Conservation (phyloP, 306 rosid genomes). For the Cucumis melo region DNA sequence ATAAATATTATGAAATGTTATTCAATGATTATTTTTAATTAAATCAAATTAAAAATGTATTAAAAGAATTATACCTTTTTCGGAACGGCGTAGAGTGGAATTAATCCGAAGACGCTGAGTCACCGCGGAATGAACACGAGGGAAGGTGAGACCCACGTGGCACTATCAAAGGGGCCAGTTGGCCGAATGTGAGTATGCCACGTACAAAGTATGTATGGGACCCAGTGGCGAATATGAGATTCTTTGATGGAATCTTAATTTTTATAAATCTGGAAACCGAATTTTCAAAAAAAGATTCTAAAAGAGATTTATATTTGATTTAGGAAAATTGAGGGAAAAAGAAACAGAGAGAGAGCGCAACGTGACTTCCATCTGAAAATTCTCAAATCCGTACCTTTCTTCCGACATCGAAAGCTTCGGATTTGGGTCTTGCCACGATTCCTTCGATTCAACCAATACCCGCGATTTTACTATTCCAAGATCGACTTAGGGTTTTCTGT, state of each 20-base stretch:
- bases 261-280: not conserved
- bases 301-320: not conserved
- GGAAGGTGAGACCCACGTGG: not conserved
- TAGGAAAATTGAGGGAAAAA: not conserved
- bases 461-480: slow-evolving; percentile 2
- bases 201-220: not conserved
- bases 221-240: not conserved
- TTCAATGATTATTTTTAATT: not conserved
- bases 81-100: not conserved
- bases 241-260: not conserved
- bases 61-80: not conserved
- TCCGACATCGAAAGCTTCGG: slow-evolving; percentile 13
- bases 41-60: not conserved
- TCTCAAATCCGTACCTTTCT: slow-evolving; percentile 2
- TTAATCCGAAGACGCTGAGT: not conserved
- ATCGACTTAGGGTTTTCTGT: slow-evolving; percentile 47
- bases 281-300: not conserved
- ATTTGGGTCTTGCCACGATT: slow-evolving; percentile 14
- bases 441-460: not conserved
- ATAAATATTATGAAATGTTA: too few species aligned
- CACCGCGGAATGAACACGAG: not conserved
- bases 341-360: not conserved
- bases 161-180: not conserved
- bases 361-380: not conserved
- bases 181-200: not conserved